Evolutionary conservation across 139 green algal species (phyloP).

Genomic region (Coelastrella sp.): DNA sequence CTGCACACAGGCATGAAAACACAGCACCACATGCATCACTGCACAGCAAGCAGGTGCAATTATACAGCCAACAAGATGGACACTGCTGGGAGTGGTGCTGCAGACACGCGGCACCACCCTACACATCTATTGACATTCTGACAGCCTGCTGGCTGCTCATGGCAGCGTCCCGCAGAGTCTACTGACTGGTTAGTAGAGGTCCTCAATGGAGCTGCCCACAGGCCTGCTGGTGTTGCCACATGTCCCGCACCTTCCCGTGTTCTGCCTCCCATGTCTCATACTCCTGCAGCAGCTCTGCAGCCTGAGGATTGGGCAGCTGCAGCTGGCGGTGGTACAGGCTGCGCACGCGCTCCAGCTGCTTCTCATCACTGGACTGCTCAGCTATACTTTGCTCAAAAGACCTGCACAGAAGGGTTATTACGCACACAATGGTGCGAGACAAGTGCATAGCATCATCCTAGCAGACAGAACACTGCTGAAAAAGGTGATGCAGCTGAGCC

Average conservation of each 20-base stretch:
- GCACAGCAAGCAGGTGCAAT: no score
- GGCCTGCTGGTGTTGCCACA: neutral
- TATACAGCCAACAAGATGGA: no score
- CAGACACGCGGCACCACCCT: no score
- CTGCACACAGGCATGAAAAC: neutral
- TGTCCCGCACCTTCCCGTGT: conserved; percentile 53
- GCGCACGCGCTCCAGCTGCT: conserved; percentile 70
- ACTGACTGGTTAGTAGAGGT: no score
- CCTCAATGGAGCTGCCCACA: no score
- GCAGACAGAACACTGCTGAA: neutral
- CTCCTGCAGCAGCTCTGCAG: conserved; percentile 55
- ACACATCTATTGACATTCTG: no score
- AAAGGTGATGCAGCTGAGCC: no score
- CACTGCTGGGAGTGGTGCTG: no score
- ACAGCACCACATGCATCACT: no score
- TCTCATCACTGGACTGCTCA: conserved; percentile 44
- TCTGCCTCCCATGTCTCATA: conserved; percentile 77
- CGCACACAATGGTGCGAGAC: neutral
- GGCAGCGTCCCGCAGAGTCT: no score
- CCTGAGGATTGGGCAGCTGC: conserved; percentile 61
- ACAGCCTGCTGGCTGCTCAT: no score
- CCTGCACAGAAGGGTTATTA: conserved; percentile 36
- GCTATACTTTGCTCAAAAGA: conserved; percentile 57
- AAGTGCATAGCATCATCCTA: neutral
- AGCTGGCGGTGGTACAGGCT: conserved; percentile 77